Evolutionary conservation across 2,329 filamentous ascomycete genomes (phyloP).

Genomic region (Septoria linicola): DNA sequence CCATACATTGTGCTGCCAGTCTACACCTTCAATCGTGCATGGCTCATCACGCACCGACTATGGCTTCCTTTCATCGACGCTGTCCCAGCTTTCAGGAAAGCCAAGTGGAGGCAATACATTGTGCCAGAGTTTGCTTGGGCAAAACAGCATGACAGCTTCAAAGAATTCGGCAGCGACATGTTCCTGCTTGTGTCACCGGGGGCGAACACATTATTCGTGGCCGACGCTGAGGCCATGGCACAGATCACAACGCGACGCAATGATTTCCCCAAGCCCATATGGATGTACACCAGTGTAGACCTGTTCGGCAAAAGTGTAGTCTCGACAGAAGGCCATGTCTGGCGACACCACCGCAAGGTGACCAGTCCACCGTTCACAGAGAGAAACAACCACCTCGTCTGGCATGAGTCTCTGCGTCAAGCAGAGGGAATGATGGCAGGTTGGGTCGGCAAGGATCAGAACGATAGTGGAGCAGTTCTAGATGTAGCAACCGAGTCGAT

Average conservation of each 20-base stretch:
- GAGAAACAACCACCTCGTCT: slow-evolving; percentile 68
- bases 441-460: slow-evolving; percentile 53
- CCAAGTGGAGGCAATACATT: slow-evolving; percentile 60
- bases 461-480: slow-evolving; percentile 51
- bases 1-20: slow-evolving; percentile 46
- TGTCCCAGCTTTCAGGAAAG: slow-evolving; percentile 57
- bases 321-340: slow-evolving; percentile 65
- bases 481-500: slow-evolving; percentile 65
- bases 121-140: slow-evolving; percentile 61
- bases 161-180: slow-evolving; percentile 57
- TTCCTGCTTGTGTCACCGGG: slow-evolving; percentile 64
- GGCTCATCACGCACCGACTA: slow-evolving; percentile 56
- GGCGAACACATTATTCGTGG: slow-evolving; percentile 55
- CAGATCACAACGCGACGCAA: slow-evolving; percentile 67
- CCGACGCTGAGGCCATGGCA: slow-evolving; percentile 63
- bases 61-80: slow-evolving; percentile 57
- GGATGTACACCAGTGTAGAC: slow-evolving; percentile 59
- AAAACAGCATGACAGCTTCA: slow-evolving; percentile 58
- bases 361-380: slow-evolving; percentile 73
- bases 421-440: slow-evolving; percentile 59
- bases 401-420: slow-evolving; percentile 63
- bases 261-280: slow-evolving; percentile 68
- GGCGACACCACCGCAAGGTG: slow-evolving; percentile 72
- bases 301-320: slow-evolving; percentile 72
- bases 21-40: slow-evolving; percentile 53